A percentile compares a stretch with the other conserved stretches of the same genome.
These are phyloP conservation scores for Citrullus amarus DNA, from an alignment of 306 rosid species.

Conservation along the genomic window DNA sequence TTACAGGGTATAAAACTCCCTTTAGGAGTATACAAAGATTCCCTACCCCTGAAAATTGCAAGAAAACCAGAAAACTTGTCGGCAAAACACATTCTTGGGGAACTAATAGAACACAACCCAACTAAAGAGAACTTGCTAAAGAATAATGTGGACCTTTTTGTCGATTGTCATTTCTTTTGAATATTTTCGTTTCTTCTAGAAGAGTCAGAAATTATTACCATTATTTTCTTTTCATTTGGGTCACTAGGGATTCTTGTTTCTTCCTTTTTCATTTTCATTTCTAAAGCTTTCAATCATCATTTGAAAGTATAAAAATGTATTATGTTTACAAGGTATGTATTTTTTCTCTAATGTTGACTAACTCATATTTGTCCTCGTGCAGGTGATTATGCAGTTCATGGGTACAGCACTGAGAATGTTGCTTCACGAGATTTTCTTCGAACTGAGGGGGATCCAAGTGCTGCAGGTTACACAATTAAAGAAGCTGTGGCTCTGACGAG, in stretches of 20 bases:
- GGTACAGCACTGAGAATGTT: slow-evolving; percentile 29
- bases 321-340: background rate
- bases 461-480: slow-evolving; percentile 83
- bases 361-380: background rate
- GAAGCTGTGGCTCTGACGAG: slow-evolving; percentile 74
- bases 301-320: background rate
- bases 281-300: background rate
- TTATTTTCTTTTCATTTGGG: background rate
- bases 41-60: background rate
- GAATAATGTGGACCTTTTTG: background rate
- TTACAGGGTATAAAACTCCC: background rate
- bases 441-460: slow-evolving; percentile 86
- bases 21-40: background rate
- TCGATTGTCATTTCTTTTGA: background rate
- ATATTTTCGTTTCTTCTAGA: background rate
- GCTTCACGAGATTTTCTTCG: slow-evolving; percentile 72
- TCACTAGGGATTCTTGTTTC: background rate
- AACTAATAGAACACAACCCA: background rate
- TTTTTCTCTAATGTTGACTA: background rate
- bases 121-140: background rate
- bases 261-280: background rate
- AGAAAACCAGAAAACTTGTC: background rate
- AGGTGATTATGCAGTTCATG: slow-evolving; percentile 14
- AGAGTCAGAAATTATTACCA: background rate
- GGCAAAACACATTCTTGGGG: background rate